A percentile compares a stretch with the other conserved stretches of the same genome.
These are phyloP conservation scores for Tephrocybe sp. DNA, from an alignment of 768 basidiomycete species.

Conservation along the genomic window DNA sequence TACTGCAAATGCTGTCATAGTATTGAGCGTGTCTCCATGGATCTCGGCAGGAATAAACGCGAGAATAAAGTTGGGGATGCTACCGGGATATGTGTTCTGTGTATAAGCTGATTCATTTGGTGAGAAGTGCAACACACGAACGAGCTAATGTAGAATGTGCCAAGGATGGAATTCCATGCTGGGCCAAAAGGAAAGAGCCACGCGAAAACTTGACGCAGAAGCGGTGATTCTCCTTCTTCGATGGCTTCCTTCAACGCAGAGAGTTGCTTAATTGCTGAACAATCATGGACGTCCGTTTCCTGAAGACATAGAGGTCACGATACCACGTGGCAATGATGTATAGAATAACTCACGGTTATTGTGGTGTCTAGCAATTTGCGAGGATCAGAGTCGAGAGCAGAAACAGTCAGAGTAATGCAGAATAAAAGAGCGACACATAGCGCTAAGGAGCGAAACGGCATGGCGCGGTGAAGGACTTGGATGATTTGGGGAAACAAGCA, in stretches of 20 bases:
- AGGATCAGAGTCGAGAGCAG: neutral
- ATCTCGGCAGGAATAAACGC: slow-evolving; percentile 91
- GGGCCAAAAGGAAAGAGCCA: slow-evolving; percentile 89
- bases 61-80: slow-evolving; percentile 92
- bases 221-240: slow-evolving; percentile 63
- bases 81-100: slow-evolving; percentile 32
- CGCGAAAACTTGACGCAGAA: slow-evolving; percentile 77
- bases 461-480: slow-evolving; percentile 14
- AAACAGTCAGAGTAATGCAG: slow-evolving; percentile 18
- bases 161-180: slow-evolving; percentile 85
- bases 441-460: slow-evolving; percentile 27
- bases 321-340: neutral
- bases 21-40: slow-evolving; percentile 80
- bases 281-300: slow-evolving; percentile 41
- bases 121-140: slow-evolving; percentile 37
- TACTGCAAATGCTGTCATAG: slow-evolving; percentile 92
- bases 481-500: no score
- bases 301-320: slow-evolving; percentile 14
- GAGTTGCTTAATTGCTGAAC: slow-evolving; percentile 42
- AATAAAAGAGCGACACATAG: slow-evolving; percentile 45
- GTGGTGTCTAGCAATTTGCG: slow-evolving; percentile 1
- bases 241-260: slow-evolving; percentile 57
- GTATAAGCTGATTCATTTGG: slow-evolving; percentile 10
- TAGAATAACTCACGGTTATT: slow-evolving; percentile 17
- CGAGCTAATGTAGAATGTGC: slow-evolving; percentile 97